Conservation (phyloP, 371 early-diverging fungal genomes). For the Zopfochytrium polystomum region DNA sequence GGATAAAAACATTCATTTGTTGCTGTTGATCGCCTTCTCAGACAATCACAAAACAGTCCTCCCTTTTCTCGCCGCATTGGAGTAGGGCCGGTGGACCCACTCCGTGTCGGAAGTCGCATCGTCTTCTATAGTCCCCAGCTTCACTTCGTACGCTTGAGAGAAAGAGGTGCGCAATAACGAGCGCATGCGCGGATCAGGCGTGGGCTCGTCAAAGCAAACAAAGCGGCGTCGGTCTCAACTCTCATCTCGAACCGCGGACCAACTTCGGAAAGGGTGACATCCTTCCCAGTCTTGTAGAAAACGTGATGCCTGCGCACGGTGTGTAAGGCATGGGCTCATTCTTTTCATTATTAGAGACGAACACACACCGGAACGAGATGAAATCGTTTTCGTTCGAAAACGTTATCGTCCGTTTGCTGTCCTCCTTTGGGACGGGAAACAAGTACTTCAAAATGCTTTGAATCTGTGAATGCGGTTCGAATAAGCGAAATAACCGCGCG, state of each 20-base stretch:
- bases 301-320: constrained; percentile 80
- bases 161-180: neutral
- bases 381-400: constrained; percentile 95
- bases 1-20: too few relatives aligned
- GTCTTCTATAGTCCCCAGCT: constrained; percentile 91
- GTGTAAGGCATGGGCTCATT: neutral
- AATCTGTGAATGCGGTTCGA: too few relatives aligned
- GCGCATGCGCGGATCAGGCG: constrained; percentile 3
- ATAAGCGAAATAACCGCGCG: too few relatives aligned
- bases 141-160: constrained; percentile 82
- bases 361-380: constrained; percentile 81
- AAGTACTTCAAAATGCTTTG: constrained; percentile 88
- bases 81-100: constrained; percentile 95
- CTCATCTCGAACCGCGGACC: constrained; percentile 98
- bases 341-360: neutral
- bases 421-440: constrained; percentile 94
- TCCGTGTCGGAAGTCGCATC: constrained; percentile 91
- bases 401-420: constrained; percentile 93
- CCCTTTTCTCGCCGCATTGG: constrained; percentile 91
- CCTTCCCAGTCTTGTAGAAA: constrained; percentile 80
- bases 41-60: constrained; percentile 33
- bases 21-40: too few relatives aligned
- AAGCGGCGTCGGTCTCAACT: too few relatives aligned
- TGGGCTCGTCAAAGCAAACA: too few relatives aligned
- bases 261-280: constrained; percentile 93